A percentile compares a stretch with the other conserved stretches of the same genome.
These are phyloP conservation scores for Pisolithus albus DNA, from an alignment of 768 basidiomycete species.

Conservation along the genomic window DNA sequence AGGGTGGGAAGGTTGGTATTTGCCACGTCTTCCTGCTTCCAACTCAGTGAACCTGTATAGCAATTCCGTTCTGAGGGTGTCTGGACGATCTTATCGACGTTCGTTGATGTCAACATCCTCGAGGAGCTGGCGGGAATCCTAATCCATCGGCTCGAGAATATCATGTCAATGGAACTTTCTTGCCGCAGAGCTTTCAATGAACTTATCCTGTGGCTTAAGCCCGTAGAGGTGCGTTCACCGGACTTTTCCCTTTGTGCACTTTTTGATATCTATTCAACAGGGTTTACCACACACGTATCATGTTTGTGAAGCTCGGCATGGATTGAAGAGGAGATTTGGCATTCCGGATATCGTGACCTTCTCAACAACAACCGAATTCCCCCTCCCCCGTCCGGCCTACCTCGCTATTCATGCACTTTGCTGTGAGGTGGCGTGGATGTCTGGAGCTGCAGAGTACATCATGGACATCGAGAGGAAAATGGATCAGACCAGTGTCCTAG, in stretches of 20 bases:
- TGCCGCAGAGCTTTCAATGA: neutral
- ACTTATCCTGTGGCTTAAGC: neutral
- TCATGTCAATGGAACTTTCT: constrained; percentile 3
- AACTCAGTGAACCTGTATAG: no score
- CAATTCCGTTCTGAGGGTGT: constrained; percentile 13
- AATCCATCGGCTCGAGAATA: constrained; percentile 19
- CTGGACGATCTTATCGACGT: constrained; percentile 15
- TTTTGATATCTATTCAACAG: neutral
- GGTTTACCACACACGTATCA: neutral
- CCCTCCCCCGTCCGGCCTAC: neutral
- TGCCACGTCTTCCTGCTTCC: no score
- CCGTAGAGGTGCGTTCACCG: neutral
- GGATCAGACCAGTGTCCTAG: constrained; percentile 2
- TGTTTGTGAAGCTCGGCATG: neutral
- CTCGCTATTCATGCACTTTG: constrained; percentile 9
- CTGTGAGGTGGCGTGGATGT: constrained; percentile 4
- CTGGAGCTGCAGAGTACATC: constrained; percentile 3
- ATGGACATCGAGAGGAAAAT: neutral
- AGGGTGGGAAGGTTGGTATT: neutral
- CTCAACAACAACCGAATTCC: neutral
- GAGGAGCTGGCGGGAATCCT: constrained; percentile 21
- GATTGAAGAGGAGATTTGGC: neutral
- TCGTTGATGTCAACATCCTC: constrained; percentile 5
- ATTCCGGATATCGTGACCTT: neutral
- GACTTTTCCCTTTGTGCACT: neutral